Evolutionary conservation across 176 grass and related monocot species (phyloP).

Genomic region (Aegilops umbellulata): DNA sequence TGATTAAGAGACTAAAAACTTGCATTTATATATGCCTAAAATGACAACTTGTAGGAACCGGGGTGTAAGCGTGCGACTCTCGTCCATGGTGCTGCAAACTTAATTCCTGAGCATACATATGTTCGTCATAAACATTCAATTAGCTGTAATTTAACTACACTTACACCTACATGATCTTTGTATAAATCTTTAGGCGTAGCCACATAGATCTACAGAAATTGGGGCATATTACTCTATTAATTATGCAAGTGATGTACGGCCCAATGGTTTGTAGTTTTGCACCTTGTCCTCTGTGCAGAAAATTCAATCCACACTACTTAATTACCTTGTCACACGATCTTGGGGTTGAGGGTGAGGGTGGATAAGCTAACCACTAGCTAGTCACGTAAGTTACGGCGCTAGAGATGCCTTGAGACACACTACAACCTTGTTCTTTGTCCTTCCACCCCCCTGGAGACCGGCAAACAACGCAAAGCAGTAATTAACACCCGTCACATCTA

Average conservation of each 20-base stretch:
- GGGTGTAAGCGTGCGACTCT: background rate
- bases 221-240: no score
- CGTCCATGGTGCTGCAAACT: background rate
- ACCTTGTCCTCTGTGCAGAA: slow-evolving; percentile 31
- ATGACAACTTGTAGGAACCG: background rate
- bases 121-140: background rate
- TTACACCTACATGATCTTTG: background rate
- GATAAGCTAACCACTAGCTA: slow-evolving; percentile 19
- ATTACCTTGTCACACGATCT: background rate
- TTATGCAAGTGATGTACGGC: background rate
- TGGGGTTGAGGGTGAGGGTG: slow-evolving; percentile 19
- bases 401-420: slow-evolving; percentile 50
- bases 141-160: background rate
- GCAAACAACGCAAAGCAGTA: slow-evolving; percentile 18
- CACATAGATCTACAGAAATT: no score
- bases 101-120: background rate
- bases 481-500: slow-evolving; percentile 16
- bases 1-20: no score
- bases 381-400: slow-evolving; percentile 30
- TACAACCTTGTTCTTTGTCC: slow-evolving; percentile 46
- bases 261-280: slow-evolving; percentile 26
- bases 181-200: no score
- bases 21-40: no score
- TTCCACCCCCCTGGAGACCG: slow-evolving; percentile 12
- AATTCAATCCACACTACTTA: background rate